These are phyloP conservation scores for Orbilia brochopaga DNA, from an alignment of 2,329 filamentous ascomycete genomes.

Conservation along the genomic window DNA sequence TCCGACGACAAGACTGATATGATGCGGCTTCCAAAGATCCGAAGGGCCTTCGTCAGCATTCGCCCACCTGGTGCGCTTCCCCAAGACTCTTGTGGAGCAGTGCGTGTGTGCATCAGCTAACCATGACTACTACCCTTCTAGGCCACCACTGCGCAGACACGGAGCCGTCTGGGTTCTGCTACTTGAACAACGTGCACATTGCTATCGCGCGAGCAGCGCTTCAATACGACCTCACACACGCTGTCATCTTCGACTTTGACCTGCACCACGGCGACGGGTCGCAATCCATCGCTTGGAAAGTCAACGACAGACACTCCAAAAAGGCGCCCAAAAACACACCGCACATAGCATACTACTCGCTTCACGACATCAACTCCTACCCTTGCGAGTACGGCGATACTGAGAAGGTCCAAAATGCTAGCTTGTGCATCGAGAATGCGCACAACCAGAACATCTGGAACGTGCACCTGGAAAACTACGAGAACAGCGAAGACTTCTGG, in stretches of 20 bases:
- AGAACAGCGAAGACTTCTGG: slow-evolving; percentile 85
- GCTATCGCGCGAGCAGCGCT: slow-evolving; percentile 90
- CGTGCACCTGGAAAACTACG: slow-evolving; percentile 88
- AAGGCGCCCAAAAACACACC: slow-evolving; percentile 53
- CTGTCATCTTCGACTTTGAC: slow-evolving; percentile 91
- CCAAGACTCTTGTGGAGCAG: background rate
- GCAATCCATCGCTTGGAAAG: slow-evolving; percentile 88
- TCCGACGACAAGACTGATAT: slow-evolving; percentile 29
- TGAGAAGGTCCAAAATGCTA: slow-evolving; percentile 91
- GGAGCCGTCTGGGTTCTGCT: slow-evolving; percentile 94
- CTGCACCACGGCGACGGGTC: slow-evolving; percentile 95
- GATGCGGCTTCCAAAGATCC: slow-evolving; percentile 63
- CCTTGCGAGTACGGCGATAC: slow-evolving; percentile 93
- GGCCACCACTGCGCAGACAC: slow-evolving; percentile 93
- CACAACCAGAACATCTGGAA: slow-evolving; percentile 97
- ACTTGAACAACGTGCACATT: slow-evolving; percentile 97
- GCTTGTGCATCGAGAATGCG: slow-evolving; percentile 89
- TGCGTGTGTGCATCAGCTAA: slow-evolving; percentile 7
- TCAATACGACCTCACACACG: slow-evolving; percentile 85
- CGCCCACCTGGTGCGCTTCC: slow-evolving; percentile 69
- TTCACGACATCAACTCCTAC: slow-evolving; percentile 98
- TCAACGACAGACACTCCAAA: slow-evolving; percentile 68
- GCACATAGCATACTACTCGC: slow-evolving; percentile 86
- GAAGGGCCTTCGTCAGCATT: slow-evolving; percentile 86
- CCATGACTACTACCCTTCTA: slow-evolving; percentile 16